Evolutionary conservation across 441 rosid genomes (phyloP), one percentile per base, ranked within the genome.

Genomic region (Adansonia madagascariensis): DNA sequence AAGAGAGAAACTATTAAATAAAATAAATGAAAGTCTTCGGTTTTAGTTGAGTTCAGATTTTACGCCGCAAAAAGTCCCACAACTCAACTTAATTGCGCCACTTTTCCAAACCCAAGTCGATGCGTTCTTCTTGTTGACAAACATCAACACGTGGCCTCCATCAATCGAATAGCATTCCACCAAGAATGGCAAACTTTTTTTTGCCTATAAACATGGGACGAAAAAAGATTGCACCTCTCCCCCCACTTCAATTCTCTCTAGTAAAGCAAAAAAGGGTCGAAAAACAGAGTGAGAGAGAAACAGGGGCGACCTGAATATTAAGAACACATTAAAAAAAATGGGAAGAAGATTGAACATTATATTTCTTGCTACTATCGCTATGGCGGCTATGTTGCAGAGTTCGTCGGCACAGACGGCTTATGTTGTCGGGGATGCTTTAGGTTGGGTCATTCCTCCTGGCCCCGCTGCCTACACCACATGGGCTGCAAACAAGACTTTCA

Each of bases 371-470:
- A 78, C 76, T 0, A 22, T 84, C 4, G 56, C 71, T 0, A 7
- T 84, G 0, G 79, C 84, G 39, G 46, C 80, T 61, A 53, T 86
- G 15, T 2, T 84, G 2, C 85, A 76, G 9, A 56, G 65, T 79
- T 83, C 86, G 0, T 44, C 74, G 3, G 88, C 88, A 15, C 86
- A 82, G 70, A 83, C 81, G 3, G 68, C 62, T 22, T 64, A 84
- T 35, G 74, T 66, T 1, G 94, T 90, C 1, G 90, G 88, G 0
- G 88, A 50, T 71, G 24, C 81, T 15, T 1, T 53, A 0, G 87
- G 88, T n/a, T 90, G 94, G 94, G 1, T 15, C 10, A 64, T 87
- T 39, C 87, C 87, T 53, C 46, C 74, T 0, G 73, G 43, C 5
- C 71, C 81, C 3, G 10, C 82, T 5, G 44, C n/a, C 55, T 85